Evolutionary conservation across 2,329 filamentous ascomycete species (phyloP).

Genomic region (Claviceps citrina): DNA sequence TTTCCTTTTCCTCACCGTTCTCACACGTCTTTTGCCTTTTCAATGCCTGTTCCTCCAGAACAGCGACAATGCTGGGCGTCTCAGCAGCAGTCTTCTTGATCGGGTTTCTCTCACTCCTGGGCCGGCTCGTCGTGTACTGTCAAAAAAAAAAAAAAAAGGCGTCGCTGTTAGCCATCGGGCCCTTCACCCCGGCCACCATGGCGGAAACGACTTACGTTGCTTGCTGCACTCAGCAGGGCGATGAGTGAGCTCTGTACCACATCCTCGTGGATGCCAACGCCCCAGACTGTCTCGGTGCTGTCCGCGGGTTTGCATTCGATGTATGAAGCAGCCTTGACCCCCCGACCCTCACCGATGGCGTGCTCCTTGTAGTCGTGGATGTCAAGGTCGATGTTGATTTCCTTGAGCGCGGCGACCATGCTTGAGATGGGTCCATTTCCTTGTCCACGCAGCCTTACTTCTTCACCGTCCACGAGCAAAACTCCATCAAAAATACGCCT

Average conservation of each 20-base stretch:
- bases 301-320: conserved; percentile 68
- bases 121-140: not conserved
- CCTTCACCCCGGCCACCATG: not conserved
- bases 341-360: conserved; percentile 64
- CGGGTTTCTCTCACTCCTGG: not conserved
- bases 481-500: conserved; percentile 75
- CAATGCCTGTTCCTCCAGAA: not conserved
- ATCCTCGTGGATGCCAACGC: conserved; percentile 38
- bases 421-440: conserved; percentile 87
- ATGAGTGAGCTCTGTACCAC: conserved; percentile 80
- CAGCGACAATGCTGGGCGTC: not conserved
- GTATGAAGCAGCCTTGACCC: conserved; percentile 88
- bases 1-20: too few species aligned
- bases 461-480: conserved; percentile 63
- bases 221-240: conserved; percentile 71
- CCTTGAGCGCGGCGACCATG: conserved; percentile 64
- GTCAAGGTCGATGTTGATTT: conserved; percentile 72
- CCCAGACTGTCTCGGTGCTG: conserved; percentile 64
- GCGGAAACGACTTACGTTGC: conserved; percentile 53
- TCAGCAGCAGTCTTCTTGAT: not conserved
- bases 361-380: conserved; percentile 95
- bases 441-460: conserved; percentile 62
- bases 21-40: not conserved
- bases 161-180: not conserved
- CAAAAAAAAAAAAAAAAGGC: not conserved